phyloP scores from a whole-genome alignment of 495 filamentous ascomycete species.

The Talaromyces proteolyticus region DNA sequence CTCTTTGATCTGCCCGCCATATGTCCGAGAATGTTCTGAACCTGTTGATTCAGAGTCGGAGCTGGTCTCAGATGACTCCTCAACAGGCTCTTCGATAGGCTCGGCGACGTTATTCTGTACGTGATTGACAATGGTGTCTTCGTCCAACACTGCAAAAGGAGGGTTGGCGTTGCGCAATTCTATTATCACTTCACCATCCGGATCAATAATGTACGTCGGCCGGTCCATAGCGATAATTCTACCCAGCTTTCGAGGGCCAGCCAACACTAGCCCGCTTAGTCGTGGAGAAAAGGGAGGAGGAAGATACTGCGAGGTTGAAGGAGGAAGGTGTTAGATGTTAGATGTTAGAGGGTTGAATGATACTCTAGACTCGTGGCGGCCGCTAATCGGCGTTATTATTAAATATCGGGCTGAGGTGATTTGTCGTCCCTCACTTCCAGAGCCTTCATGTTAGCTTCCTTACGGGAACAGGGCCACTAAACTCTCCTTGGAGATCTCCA shows the following conservation, averaged over 20 bases:
- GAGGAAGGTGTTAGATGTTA: not conserved
- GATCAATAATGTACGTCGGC: slow-evolving; percentile 10
- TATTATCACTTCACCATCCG: slow-evolving; percentile 14
- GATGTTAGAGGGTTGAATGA: not conserved
- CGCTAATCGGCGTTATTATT: no score
- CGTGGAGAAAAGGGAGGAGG: not conserved
- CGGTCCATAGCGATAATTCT: slow-evolving; percentile 4
- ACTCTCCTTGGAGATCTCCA: no score
- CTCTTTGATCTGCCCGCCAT: not conserved
- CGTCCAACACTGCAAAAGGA: slow-evolving; percentile 10
- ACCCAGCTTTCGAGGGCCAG: not conserved
- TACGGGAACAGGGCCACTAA: no score
- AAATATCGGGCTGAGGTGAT: no score
- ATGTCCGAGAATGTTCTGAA: not conserved
- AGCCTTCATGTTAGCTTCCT: no score
- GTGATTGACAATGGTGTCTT: not conserved
- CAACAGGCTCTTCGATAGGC: not conserved
- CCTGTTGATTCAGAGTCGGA: no score
- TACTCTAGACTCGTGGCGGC: no score
- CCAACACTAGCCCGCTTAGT: not conserved
- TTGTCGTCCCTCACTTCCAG: no score
- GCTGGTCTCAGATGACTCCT: not conserved
- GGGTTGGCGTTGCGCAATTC: slow-evolving; percentile 7
- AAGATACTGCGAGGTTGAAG: not conserved
- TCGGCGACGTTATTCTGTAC: not conserved